Evolutionary conservation across 108 stramenopile genomes (phyloP), one percentile per base, ranked within the genome.

Genomic region (Skeletonema tropicum): DNA sequence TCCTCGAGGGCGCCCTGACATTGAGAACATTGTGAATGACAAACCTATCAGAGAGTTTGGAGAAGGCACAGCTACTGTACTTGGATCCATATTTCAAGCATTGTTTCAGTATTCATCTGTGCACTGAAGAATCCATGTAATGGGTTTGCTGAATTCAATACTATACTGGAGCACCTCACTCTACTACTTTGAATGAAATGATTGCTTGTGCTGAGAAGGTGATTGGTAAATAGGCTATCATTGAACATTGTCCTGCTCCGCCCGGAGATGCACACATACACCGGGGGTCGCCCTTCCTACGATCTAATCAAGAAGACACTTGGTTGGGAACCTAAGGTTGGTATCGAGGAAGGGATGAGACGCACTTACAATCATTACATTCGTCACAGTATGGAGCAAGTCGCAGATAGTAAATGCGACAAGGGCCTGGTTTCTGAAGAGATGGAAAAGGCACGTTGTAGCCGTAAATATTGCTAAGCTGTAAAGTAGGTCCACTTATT

Each of bases 41-140:
- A 70, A 92, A 29, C 68, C 45, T 59, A 88, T 96, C 32, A 82
- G 91, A 60, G 89, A 93, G 75, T 97, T 84, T 80, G 97, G 97
- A 39, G 96, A 97, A 71, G 98, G 97, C 21, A 84, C 87, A 8
- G 83, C 91, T 13, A 84, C 32, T 90, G 97, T 32, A 96, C 97
- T 68, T 98, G 96, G 79, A 97, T 96, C 3, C 97, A 97, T 79
- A 92, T 98, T 62, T 85, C 78, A 23, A 97, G 97, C 74, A 95
- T 98, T n/a, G n/a, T n/a, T 72, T 96, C 95, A n/a, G n/a, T n/a
- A n/a, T n/a, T n/a, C n/a, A n/a, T n/a, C n/a, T n/a, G n/a, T n/a
- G n/a, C n/a, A n/a, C 23, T 87, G 93, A 57, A 97, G 98, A 25
- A 77, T 97, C 5, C 86, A 87, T 59, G 80, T 97, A 8, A 83